Conservation (phyloP, 495 filamentous ascomycete species). For the Penicillium robsamsonii region DNA sequence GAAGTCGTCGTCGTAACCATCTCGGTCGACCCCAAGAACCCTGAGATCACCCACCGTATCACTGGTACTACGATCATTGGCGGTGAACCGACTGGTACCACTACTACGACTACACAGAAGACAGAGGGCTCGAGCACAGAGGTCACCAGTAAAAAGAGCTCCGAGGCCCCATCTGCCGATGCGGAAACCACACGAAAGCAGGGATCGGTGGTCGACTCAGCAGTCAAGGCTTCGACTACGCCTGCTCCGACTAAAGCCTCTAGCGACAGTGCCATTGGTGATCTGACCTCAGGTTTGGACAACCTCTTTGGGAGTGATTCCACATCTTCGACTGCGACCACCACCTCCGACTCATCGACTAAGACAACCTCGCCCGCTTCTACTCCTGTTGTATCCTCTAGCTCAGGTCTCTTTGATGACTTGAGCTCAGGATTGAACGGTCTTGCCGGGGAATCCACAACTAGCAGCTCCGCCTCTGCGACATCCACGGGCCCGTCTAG, state of each 20-base stretch:
- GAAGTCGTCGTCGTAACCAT: constrained; percentile 26
- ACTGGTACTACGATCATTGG: constrained; percentile 21
- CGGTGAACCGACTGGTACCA: constrained; percentile 18
- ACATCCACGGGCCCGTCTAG: constrained; percentile 6
- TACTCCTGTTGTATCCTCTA: constrained; percentile 10
- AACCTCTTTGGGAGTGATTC: constrained; percentile 1
- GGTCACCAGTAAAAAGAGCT: neutral
- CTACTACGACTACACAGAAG: constrained; percentile 12
- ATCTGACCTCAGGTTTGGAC: neutral
- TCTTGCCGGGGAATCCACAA: constrained; percentile 7
- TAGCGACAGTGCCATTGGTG: constrained; percentile 4
- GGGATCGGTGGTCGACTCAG: neutral
- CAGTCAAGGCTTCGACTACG: neutral
- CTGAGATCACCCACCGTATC: constrained; percentile 16
- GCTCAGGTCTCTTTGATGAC: constrained; percentile 1
- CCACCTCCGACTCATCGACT: neutral
- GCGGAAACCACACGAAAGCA: constrained; percentile 11
- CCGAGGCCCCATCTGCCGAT: constrained; percentile 16
- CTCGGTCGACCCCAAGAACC: constrained; percentile 19
- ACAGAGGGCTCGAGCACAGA: constrained; percentile 15
- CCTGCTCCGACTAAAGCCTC: constrained; percentile 6
- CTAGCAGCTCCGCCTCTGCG: constrained; percentile 9
- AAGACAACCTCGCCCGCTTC: constrained; percentile 11
- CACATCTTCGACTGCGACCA: neutral
- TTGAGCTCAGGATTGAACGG: neutral